Evolutionary conservation across 2,329 filamentous ascomycete species (phyloP).

Genomic region (Penicillium sp.): DNA sequence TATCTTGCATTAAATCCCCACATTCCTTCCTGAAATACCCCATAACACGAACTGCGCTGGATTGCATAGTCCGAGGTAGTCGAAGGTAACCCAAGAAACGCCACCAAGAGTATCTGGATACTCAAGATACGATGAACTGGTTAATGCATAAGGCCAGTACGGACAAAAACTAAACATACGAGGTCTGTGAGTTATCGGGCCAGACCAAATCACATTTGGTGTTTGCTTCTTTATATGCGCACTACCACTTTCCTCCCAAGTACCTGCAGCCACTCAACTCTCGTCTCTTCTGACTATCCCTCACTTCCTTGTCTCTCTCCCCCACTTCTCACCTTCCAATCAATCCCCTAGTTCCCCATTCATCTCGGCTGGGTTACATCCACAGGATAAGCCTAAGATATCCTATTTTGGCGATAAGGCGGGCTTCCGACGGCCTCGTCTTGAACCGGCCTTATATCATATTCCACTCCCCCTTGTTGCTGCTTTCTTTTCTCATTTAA

Average conservation of each 20-base stretch:
- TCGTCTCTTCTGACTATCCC: neutral
- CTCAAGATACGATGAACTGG: neutral
- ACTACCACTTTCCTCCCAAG: neutral
- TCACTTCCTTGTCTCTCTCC: neutral
- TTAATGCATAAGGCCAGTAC: neutral
- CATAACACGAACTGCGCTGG: neutral
- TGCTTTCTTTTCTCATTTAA: neutral
- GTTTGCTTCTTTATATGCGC: neutral
- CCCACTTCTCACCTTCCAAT: neutral
- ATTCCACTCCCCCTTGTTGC: neutral
- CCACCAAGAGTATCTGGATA: neutral
- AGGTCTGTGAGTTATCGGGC: neutral
- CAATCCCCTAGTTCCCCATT: neutral
- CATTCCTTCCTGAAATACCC: neutral
- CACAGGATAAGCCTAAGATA: conserved; percentile 9
- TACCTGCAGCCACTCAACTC: neutral
- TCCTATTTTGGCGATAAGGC: conserved; percentile 12
- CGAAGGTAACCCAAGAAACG: conserved; percentile 13
- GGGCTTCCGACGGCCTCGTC: conserved; percentile 11
- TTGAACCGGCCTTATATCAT: neutral
- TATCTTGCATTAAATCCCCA: neutral
- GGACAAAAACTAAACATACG: too few relatives aligned
- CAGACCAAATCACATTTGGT: neutral
- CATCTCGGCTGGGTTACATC: conserved; percentile 10
- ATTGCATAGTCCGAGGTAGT: neutral